Percentiles rank a stretch among this genome's conserved stretches.
These are phyloP conservation scores for Rhizopus stolonifer DNA, from an alignment of 371 early-diverging fungal species.

Conservation along the genomic window DNA sequence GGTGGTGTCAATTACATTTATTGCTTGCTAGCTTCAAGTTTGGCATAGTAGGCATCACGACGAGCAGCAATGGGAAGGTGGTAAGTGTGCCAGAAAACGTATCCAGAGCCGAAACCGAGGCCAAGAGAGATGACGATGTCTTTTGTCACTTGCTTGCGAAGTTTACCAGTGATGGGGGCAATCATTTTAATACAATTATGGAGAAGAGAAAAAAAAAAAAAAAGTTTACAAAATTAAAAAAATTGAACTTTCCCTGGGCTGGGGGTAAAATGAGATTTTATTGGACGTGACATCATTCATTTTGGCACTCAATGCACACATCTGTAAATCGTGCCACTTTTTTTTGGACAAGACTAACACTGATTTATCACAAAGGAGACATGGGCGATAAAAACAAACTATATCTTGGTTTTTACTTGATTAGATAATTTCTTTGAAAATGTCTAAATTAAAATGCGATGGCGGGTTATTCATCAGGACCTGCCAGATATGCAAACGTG, in stretches of 20 bases:
- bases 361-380: no score
- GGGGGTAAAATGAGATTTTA: not conserved
- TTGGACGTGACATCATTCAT: not conserved
- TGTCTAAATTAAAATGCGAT: no score
- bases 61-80: conserved; percentile 37
- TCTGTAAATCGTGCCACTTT: no score
- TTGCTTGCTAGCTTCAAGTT: conserved; percentile 52
- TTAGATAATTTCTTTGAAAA: no score
- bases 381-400: no score
- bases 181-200: conserved; percentile 33
- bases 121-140: conserved; percentile 41
- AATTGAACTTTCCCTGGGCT: not conserved
- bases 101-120: conserved; percentile 46
- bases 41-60: conserved; percentile 52
- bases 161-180: conserved; percentile 56
- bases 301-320: not conserved
- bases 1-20: no score
- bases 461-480: no score
- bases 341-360: no score
- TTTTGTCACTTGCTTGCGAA: conserved; percentile 39
- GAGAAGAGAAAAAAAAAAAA: conserved; percentile 8
- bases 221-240: not conserved
- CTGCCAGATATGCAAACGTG: no score
- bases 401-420: no score
- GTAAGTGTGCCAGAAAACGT: conserved; percentile 45